Base-by-base conservation (phyloP, 2,329 filamentous ascomycete genomes). In the Hypoxylon sp. region DNA sequence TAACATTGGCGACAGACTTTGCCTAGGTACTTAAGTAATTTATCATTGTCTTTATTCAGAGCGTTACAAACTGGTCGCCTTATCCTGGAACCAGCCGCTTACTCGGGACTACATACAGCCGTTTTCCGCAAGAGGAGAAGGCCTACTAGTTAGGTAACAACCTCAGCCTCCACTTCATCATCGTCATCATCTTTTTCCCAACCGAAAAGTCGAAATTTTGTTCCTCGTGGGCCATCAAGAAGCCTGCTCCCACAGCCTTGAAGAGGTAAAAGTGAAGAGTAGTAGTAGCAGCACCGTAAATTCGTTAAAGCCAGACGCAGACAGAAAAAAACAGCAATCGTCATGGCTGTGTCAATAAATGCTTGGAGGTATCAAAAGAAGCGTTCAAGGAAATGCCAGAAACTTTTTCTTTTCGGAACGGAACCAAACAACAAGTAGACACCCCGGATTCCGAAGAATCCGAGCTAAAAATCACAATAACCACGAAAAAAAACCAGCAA, bases 321-420 rank as follows among this genome's bases (percentile, higher is more conserved):
- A 17, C 4, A 14, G 6, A 65, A 55, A 71, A 74, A 73, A 62
- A 63, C 52, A 33, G 46, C 51, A 37, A 39, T 66, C 65, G 71
- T 73, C 67, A 72, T 71, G 72, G 68, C 72, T 70, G 70, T 73
- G 71, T 75, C 74, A 75, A 74, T 64, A 72, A 75, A 76, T 74
- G 76, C 75, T 72, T 67, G 67, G 74, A 78, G 77, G 77, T 78
- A 79, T 79, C 77, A 76, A 75, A 75, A 75, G 65, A 76, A 74
- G 71, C 68, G 61, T 71, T 73, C 68, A 76, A 74, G 72, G 72
- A 77, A 73, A 74, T 70, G 72, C 72, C 75, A 74, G 70, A 70
- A 76, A 74, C 73, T 75, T 77, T 72, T 71, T 65, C 60, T 64
- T 68, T 75, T 75, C 68, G 63, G 59, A 72, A 71, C 68, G 66